Percentiles rank a stretch among this genome's conserved stretches.
Evolutionary conservation across 169 alveolate species (phyloP).

Genomic region (Eimeria sp.): DNA sequence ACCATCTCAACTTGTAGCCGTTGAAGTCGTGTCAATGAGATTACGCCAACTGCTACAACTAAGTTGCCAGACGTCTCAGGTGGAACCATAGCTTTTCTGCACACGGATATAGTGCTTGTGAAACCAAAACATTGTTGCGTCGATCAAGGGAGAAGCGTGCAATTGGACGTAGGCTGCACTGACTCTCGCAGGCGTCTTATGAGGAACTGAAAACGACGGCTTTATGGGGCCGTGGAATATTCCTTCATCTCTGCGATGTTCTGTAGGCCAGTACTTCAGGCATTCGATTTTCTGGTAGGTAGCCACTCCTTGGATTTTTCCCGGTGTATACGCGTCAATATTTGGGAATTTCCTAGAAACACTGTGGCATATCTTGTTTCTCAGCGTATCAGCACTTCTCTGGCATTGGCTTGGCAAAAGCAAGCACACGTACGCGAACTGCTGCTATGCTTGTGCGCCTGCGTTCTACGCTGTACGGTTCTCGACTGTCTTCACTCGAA

Average conservation of each 20-base stretch:
- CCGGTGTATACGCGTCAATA: background rate
- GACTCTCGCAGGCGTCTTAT: background rate
- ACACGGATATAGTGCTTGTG: background rate
- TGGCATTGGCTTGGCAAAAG: background rate
- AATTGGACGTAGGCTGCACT: background rate
- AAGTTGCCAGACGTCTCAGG: no score
- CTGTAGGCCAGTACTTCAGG: background rate
- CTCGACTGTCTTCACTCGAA: background rate
- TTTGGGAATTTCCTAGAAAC: background rate
- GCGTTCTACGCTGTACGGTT: background rate
- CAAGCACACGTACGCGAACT: background rate
- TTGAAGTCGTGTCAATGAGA: no score
- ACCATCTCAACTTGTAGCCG: no score
- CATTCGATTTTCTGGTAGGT: background rate
- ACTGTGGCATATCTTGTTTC: background rate
- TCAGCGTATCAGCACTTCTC: background rate
- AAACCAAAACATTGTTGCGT: background rate
- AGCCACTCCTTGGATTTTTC: background rate
- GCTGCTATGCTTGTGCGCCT: background rate
- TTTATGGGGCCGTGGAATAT: background rate
- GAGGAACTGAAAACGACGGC: background rate
- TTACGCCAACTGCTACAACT: no score
- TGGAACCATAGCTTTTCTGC: background rate
- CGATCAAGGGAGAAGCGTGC: background rate
- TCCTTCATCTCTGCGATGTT: background rate